Evolutionary conservation across 495 filamentous ascomycete species (phyloP), one percentile per base, ranked within the genome.

Genomic region (Tetracladium setigerum): DNA sequence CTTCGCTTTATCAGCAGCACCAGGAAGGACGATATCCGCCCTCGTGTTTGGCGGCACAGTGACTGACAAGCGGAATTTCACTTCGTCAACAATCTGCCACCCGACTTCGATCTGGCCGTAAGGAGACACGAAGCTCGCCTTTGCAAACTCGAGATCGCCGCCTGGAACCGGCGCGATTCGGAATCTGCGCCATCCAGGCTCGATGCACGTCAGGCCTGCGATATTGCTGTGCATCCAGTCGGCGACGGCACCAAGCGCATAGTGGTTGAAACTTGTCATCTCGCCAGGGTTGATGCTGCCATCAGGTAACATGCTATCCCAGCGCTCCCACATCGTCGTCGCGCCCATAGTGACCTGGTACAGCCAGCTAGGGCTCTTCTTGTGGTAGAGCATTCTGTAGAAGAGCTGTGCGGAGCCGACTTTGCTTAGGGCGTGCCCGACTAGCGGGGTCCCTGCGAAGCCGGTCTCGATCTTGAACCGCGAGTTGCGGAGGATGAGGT

Each of bases 221-320:
- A 67, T 56, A 3, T 49, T 50, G 7, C 50, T 49, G 32, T 64
- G 55, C 30, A 70, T 59, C 52, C 52, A 55, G n/a, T 33, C 30
- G 4, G 47, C 52, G 17, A 75, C 65, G 1, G 63, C 57, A 5
- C 72, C 72, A 24, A 75, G 56, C 0, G 71, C 70, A 44, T 75
- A 74, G 41, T 73, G 70, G 27, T 75, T 78, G 53, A 80, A 80
- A n/a, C 68, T 72, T 1, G 71, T 76, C 75, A 80, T 78, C 19
- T 65, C 47, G 0, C 71, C 73, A 0, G 72, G 65, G 41, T 80
- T 78, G 4, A 78, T 55, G 5, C 50, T 59, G 1, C 74, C 73
- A 50, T 78, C 66, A 0, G 67, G 64, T 2, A 73, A 56, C 46
- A 80, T 67, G 19, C 65, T 69, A 50, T 78, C 72, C 76, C 76